Evolutionary conservation across 305 asterid species (phyloP), one percentile per base, ranked within the genome.

Genomic region (Ilex paraguariensis): DNA sequence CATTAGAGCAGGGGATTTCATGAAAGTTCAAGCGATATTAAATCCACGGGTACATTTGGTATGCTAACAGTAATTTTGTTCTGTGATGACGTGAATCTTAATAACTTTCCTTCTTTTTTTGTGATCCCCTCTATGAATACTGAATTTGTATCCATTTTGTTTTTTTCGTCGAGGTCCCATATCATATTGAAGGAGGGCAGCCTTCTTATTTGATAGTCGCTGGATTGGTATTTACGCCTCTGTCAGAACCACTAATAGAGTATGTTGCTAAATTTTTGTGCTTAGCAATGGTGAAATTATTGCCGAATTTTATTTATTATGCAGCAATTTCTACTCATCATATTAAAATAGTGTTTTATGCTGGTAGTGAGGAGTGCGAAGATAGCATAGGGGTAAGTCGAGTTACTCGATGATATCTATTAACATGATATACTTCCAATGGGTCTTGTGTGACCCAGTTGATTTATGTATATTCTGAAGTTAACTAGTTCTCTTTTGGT

Each of bases 221-320:
- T 71, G 97, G 99, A 61, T 82, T 93, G 88, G 99, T 93, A 76
- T 93, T 93, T 76, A 93, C 99, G 59, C 99, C 96, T 33, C 89
- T 93, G 59, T 93, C 99, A 33, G 97, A 90, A 67, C 97, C 99
- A 73, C 81, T 93, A 53, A 87, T 93, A 69, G 83, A 77, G 99
- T 93, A 82, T 17, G 92, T 66, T n/a, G n/a, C 52, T 6, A 10
- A 11, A 46, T 46, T 46, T 13, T 13, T 46, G 52, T 11, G 52
- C n/a, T 7, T 46, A 46, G 4, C 42, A 36, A 36, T 46, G 13
- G 52, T 52, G 56, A 10, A 21, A 7, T 9, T 11, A 4, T 56
- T 12, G 5, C 13, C 16, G n/a, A 7, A 28, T 56, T 3, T 56
- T 36, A 36, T 36, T 36, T 36, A 8, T 36, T 36, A 1, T 36